phyloP scores from a whole-genome alignment of 2,329 filamentous ascomycete species.

The Botryotinia convoluta region DNA sequence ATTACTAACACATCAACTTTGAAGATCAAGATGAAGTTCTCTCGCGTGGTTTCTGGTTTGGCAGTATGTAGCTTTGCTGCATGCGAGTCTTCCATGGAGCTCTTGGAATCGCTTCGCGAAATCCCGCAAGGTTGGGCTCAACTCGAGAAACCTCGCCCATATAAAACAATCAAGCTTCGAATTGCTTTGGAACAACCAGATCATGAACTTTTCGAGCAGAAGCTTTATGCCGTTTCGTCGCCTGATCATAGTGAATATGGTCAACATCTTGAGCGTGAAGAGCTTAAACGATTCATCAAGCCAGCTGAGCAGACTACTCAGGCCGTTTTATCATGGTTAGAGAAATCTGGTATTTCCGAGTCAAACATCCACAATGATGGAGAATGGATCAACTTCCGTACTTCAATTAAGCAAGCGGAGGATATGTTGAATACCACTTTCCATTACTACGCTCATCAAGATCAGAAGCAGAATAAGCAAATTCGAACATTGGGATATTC shows the following conservation, averaged over 20 bases:
- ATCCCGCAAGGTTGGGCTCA: slow-evolving; percentile 32
- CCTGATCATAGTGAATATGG: slow-evolving; percentile 52
- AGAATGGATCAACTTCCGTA: slow-evolving; percentile 48
- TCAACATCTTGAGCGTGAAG: slow-evolving; percentile 49
- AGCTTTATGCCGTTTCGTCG: slow-evolving; percentile 44
- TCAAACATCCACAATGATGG: slow-evolving; percentile 50
- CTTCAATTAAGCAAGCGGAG: slow-evolving; percentile 35
- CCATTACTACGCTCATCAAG: slow-evolving; percentile 36
- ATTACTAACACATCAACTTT: background rate
- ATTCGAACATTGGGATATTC: slow-evolving; percentile 49
- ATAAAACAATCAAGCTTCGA: slow-evolving; percentile 26
- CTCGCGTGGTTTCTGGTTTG: slow-evolving; percentile 9
- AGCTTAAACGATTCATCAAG: slow-evolving; percentile 52
- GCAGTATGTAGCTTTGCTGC: slow-evolving; percentile 19
- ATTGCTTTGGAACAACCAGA: slow-evolving; percentile 44
- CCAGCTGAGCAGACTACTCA: slow-evolving; percentile 50
- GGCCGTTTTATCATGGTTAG: slow-evolving; percentile 54
- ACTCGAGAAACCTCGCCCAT: slow-evolving; percentile 25
- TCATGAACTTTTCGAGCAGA: slow-evolving; percentile 45
- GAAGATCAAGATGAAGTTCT: slow-evolving; percentile 18
- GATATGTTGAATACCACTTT: slow-evolving; percentile 40
- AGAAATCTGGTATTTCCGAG: slow-evolving; percentile 48
- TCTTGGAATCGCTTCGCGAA: slow-evolving; percentile 30
- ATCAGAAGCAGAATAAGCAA: slow-evolving; percentile 44
- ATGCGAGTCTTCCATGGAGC: slow-evolving; percentile 15